These are phyloP conservation scores for Aspergillus saccharolyticus DNA, from an alignment of 495 filamentous ascomycete genomes.

Conservation along the genomic window DNA sequence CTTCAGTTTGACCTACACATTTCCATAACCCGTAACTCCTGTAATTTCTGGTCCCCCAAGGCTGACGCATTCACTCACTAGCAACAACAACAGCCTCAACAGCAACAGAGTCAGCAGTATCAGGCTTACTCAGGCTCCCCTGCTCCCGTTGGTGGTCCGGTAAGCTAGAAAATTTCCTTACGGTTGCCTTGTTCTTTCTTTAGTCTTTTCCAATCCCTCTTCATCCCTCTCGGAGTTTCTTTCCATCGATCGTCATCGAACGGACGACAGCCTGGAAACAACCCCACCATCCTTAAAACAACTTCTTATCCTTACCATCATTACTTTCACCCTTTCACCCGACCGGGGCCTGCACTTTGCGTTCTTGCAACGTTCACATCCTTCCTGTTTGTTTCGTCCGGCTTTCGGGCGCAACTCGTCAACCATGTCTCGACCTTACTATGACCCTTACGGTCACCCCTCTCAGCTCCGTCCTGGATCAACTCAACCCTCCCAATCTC, in stretches of 20 bases:
- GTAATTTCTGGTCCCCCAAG: constrained; percentile 6
- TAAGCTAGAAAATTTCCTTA: constrained; percentile 29
- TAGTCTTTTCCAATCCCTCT: constrained; percentile 11
- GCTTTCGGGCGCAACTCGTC: constrained; percentile 12
- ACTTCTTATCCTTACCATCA: constrained; percentile 7
- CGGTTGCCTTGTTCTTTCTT: constrained; percentile 12
- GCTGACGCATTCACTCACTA: constrained; percentile 13
- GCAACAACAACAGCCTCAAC: constrained; percentile 9
- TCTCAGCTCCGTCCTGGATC: constrained; percentile 27
- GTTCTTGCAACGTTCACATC: constrained; percentile 5
- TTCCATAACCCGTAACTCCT: not conserved
- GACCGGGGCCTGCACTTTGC: constrained; percentile 3
- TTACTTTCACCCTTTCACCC: no score
- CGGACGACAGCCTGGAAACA: constrained; percentile 3
- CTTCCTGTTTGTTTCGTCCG: constrained; percentile 3
- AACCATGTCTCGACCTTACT: constrained; percentile 39
- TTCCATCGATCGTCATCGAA: constrained; percentile 7
- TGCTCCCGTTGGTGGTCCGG: constrained; percentile 33
- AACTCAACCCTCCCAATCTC: constrained; percentile 18
- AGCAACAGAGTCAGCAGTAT: constrained; percentile 26
- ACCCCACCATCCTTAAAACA: constrained; percentile 1
- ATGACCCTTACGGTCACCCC: constrained; percentile 32
- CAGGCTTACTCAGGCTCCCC: constrained; percentile 41
- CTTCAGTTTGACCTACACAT: not conserved
- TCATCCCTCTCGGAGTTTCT: constrained; percentile 7